phyloP scores from a whole-genome alignment of 176 grass and related monocot genomes.

The Chrysopogon serrulatus region DNA sequence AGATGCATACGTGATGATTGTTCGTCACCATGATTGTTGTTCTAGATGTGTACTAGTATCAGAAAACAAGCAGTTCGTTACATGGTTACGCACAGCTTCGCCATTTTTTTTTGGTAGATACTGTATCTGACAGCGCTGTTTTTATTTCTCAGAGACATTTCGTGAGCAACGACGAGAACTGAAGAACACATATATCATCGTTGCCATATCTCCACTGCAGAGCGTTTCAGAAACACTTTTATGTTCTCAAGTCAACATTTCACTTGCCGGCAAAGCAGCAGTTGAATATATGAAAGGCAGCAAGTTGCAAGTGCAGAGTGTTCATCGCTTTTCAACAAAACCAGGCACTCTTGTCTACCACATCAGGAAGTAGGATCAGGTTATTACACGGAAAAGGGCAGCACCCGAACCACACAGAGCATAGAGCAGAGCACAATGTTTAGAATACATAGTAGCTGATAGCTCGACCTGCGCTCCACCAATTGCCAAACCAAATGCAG shows the following conservation, averaged over 20 bases:
- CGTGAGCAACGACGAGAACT: background rate
- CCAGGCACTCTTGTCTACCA: background rate
- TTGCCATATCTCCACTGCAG: background rate
- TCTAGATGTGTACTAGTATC: background rate
- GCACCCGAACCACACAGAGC: background rate
- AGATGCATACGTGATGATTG: background rate
- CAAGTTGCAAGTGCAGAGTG: background rate
- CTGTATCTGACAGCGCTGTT: background rate
- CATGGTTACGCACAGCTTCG: background rate
- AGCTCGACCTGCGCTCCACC: background rate
- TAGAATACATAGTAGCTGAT: background rate
- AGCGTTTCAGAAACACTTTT: background rate
- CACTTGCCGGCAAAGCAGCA: background rate
- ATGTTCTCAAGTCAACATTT: background rate
- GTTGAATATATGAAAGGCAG: background rate
- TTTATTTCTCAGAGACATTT: background rate
- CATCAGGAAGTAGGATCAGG: background rate
- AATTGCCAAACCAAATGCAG: background rate
- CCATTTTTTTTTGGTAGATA: background rate
- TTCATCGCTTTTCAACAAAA: constrained; percentile 4
- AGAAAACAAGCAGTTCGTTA: background rate
- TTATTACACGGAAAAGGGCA: background rate
- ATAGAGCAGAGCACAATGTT: background rate
- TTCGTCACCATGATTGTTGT: background rate
- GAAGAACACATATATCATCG: background rate